phyloP scores from a whole-genome alignment of 768 basidiomycete species.

The Tephrocybe sp. region DNA sequence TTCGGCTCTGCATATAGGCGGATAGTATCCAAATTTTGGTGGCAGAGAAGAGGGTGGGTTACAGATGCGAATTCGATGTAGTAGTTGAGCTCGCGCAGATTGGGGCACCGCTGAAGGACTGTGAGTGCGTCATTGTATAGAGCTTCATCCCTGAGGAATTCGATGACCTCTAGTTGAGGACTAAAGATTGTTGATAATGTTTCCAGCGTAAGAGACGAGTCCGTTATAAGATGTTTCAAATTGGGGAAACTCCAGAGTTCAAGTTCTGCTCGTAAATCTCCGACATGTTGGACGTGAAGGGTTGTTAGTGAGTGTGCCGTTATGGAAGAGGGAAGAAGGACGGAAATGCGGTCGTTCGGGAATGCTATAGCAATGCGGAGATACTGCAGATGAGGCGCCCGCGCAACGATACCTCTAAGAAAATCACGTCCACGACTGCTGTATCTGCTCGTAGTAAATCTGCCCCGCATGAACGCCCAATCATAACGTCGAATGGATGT shows the following conservation, averaged over 20 bases:
- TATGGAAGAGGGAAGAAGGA: not conserved
- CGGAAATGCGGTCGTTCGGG: constrained; percentile 3
- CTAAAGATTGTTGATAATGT: constrained; percentile 11
- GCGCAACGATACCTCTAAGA: constrained; percentile 1
- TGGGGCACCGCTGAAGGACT: constrained; percentile 4
- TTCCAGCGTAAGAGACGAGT: constrained; percentile 7
- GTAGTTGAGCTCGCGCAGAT: constrained; percentile 12
- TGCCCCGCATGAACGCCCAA: constrained; percentile 5
- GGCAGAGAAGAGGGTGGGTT: not conserved
- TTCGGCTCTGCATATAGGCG: not conserved
- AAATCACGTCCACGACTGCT: constrained; percentile 10
- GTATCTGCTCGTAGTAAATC: not conserved
- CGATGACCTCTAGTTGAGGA: constrained; percentile 10
- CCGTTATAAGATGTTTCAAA: constrained; percentile 14
- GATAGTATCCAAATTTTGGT: constrained; percentile 6
- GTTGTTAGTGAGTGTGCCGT: constrained; percentile 6
- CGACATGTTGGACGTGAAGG: constrained; percentile 10
- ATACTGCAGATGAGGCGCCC: constrained; percentile 9
- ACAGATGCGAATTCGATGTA: not conserved
- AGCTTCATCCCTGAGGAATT: constrained; percentile 10
- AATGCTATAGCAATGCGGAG: constrained; percentile 13
- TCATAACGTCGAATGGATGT: constrained; percentile 11
- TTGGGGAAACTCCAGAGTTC: constrained; percentile 16
- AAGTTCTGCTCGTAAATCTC: constrained; percentile 3
- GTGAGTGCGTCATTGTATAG: not conserved